These are phyloP conservation scores for Fusarium nodosum DNA, from an alignment of 2,329 filamentous ascomycete genomes.

Conservation along the genomic window DNA sequence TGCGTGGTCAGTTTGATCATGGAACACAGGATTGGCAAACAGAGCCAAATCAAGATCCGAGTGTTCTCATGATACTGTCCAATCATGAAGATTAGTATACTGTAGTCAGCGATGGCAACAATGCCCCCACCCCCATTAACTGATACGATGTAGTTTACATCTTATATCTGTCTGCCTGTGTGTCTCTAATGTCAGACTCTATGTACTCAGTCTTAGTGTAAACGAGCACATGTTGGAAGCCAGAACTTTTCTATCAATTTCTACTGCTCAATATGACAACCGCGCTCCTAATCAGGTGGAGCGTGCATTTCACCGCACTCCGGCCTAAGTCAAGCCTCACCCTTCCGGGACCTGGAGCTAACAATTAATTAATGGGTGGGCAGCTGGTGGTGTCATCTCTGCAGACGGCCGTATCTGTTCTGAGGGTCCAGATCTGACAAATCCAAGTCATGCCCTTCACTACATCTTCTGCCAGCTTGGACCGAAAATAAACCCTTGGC, in stretches of 20 bases:
- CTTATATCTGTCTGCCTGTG: not conserved
- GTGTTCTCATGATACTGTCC: slow-evolving; percentile 13
- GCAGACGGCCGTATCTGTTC: slow-evolving; percentile 37
- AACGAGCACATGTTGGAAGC: slow-evolving; percentile 2
- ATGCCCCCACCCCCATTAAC: slow-evolving; percentile 16
- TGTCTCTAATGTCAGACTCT: not conserved
- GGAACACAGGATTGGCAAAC: slow-evolving; percentile 13
- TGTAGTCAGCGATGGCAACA: not conserved
- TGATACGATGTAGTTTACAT: not conserved
- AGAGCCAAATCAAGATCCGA: slow-evolving; percentile 12
- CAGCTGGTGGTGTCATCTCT: slow-evolving; percentile 46
- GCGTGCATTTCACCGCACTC: slow-evolving; percentile 21
- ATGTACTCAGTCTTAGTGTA: slow-evolving; percentile 3
- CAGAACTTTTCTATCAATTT: slow-evolving; percentile 7
- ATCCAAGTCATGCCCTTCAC: slow-evolving; percentile 9
- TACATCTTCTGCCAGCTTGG: slow-evolving; percentile 8
- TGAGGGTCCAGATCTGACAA: slow-evolving; percentile 41
- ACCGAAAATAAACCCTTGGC: slow-evolving; percentile 18
- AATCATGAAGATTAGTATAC: slow-evolving; percentile 15
- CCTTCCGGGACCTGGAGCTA: slow-evolving; percentile 25
- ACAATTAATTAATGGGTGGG: slow-evolving; percentile 15
- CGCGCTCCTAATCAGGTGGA: slow-evolving; percentile 13
- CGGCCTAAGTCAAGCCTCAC: slow-evolving; percentile 7
- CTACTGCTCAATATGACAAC: slow-evolving; percentile 8
- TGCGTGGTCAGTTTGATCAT: slow-evolving; percentile 20